phyloP scores from a whole-genome alignment of 139 green algal genomes.

The Volvox reticuliferus region DNA sequence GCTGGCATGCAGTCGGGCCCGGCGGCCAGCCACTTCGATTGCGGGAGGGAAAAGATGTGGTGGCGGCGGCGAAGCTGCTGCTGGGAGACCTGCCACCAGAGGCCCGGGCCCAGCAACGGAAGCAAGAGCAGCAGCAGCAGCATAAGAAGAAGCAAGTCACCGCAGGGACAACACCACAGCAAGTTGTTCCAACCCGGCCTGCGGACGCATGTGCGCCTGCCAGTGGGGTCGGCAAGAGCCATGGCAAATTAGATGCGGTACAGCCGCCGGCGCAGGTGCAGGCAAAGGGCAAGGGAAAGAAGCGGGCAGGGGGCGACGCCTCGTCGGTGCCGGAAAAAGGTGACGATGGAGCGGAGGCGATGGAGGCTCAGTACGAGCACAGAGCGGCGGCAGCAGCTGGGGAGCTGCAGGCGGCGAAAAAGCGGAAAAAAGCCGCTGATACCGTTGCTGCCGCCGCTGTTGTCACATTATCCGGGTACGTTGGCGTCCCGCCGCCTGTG shows the following conservation, averaged over 20 bases:
- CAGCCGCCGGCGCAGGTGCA: not conserved
- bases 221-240: too few species aligned
- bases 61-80: constrained; percentile 10
- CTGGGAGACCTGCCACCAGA: not conserved
- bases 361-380: not conserved
- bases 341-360: not conserved
- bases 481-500: too few species aligned
- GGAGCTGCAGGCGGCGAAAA: not conserved
- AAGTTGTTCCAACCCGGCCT: not conserved
- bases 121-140: constrained; percentile 6
- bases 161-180: not conserved
- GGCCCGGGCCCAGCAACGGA: not conserved
- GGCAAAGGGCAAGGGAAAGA: not conserved
- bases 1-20: constrained; percentile 18
- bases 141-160: not conserved
- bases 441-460: not conserved
- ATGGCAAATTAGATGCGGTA: too few species aligned
- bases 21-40: constrained; percentile 3
- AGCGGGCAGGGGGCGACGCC: not conserved
- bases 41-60: not conserved
- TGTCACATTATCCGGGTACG: too few species aligned
- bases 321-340: not conserved
- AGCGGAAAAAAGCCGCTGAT: not conserved
- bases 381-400: too few species aligned
- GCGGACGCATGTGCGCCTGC: too few species aligned